Evolutionary conservation across 148 eudicot species (phyloP).

Genomic region (Diospyros lotus): DNA sequence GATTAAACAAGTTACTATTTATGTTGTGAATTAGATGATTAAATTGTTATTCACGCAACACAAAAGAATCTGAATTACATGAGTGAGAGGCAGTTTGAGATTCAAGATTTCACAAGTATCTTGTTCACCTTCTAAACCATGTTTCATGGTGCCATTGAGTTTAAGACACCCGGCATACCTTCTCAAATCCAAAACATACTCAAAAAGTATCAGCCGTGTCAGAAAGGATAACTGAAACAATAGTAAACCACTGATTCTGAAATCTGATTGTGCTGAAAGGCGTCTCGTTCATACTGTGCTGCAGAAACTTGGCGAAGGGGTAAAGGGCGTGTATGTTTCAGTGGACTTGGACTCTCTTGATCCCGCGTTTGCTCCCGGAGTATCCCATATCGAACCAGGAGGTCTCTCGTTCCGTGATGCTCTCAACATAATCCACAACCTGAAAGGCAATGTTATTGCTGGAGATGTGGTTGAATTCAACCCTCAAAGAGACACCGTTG

Average conservation of each 20-base stretch:
- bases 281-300: neutral
- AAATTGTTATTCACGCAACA: too few relatives aligned
- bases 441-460: conserved; percentile 80
- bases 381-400: conserved; percentile 93
- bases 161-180: too few relatives aligned
- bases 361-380: conserved; percentile 97
- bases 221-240: neutral
- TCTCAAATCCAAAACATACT: neutral
- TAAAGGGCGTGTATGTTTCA: conserved; percentile 87
- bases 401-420: conserved; percentile 93
- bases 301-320: conserved; percentile 97
- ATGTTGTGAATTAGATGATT: too few relatives aligned
- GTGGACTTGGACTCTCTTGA: conserved; percentile 87
- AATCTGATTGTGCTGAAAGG: neutral
- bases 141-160: too few relatives aligned
- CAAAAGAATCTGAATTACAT: too few relatives aligned
- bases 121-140: too few relatives aligned
- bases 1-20: too few relatives aligned
- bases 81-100: too few relatives aligned
- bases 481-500: conserved; percentile 96
- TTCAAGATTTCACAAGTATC: too few relatives aligned
- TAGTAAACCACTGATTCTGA: neutral
- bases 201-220: neutral
- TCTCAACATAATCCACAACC: conserved; percentile 87
- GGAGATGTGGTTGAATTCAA: conserved; percentile 97